Evolutionary conservation across 108 stramenopile species (phyloP).

Genomic region (Nannochloropsis gaditana): DNA sequence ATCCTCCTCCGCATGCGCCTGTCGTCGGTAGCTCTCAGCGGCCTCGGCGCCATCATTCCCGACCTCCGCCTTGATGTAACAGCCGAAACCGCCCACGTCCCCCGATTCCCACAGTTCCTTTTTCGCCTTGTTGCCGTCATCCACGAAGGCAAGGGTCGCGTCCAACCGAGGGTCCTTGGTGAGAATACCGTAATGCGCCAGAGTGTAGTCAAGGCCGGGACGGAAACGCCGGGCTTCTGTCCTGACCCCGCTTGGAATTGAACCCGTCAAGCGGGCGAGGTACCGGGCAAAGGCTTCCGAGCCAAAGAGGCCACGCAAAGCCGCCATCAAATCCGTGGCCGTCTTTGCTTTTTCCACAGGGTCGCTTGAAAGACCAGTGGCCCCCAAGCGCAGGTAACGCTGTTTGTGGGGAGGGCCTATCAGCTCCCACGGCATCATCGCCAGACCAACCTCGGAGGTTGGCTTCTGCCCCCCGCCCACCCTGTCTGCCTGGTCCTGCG

Average conservation of each 20-base stretch:
- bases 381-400: constrained; percentile 61
- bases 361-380: background rate
- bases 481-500: constrained; percentile 53
- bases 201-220: constrained; percentile 91
- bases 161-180: constrained; percentile 68
- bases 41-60: background rate
- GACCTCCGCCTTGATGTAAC: constrained; percentile 5
- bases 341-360: background rate
- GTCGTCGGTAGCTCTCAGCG: background rate
- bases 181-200: constrained; percentile 80
- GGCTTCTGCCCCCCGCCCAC: constrained; percentile 58
- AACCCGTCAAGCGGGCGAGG: constrained; percentile 58
- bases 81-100: constrained; percentile 47
- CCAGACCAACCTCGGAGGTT: constrained; percentile 61
- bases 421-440: constrained; percentile 65
- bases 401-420: constrained; percentile 89
- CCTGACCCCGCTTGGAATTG: constrained; percentile 40
- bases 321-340: background rate
- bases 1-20: constrained; percentile 51
- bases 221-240: constrained; percentile 77
- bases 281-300: constrained; percentile 61
- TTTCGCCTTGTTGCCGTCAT: constrained; percentile 62
- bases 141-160: constrained; percentile 70
- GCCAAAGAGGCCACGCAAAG: constrained; percentile 58
- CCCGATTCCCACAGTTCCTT: constrained; percentile 53